Percentiles rank a stretch among this genome's conserved stretches.
phyloP scores from a whole-genome alignment of 305 asterid species.

The Striga hermonthica region DNA sequence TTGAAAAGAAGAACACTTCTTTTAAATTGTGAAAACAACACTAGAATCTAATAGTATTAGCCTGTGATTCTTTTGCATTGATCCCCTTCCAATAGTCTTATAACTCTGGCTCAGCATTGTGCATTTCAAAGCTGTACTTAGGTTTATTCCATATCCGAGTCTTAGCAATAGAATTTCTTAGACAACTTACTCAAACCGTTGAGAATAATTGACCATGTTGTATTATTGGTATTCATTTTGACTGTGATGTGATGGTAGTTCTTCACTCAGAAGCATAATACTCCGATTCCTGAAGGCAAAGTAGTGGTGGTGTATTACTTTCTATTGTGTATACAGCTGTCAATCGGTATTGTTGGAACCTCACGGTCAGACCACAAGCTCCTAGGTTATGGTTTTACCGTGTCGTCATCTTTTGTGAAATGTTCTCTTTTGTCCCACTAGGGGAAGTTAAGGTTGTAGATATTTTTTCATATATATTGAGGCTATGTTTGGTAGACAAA shows the following conservation, averaged over 20 bases:
- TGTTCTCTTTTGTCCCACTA: too few relatives aligned
- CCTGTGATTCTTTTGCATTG: neutral
- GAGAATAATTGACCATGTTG: neutral
- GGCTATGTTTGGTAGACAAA: too few relatives aligned
- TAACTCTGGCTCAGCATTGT: neutral
- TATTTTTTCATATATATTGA: too few relatives aligned
- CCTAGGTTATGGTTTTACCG: too few relatives aligned
- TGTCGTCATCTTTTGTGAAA: too few relatives aligned
- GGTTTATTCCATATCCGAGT: neutral
- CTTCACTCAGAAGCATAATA: too few relatives aligned
- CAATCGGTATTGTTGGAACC: too few relatives aligned
- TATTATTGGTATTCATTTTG: slow-evolving; percentile 3
- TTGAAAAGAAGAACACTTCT: neutral
- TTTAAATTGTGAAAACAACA: slow-evolving; percentile 8
- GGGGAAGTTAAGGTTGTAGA: too few relatives aligned
- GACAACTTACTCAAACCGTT: slow-evolving; percentile 12
- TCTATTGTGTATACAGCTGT: too few relatives aligned
- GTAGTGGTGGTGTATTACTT: too few relatives aligned
- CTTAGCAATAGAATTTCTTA: slow-evolving; percentile 9
- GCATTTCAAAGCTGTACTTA: slow-evolving; percentile 11
- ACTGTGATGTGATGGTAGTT: neutral
- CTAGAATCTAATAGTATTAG: slow-evolving; percentile 13
- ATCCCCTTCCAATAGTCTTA: neutral
- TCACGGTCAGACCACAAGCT: too few relatives aligned
- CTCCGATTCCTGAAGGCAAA: too few relatives aligned